A percentile compares a stretch with the other conserved stretches of the same genome.
These are phyloP conservation scores for Volvariella surrecta DNA, from an alignment of 1,284 basidiomycete genomes.

Conservation along the genomic window DNA sequence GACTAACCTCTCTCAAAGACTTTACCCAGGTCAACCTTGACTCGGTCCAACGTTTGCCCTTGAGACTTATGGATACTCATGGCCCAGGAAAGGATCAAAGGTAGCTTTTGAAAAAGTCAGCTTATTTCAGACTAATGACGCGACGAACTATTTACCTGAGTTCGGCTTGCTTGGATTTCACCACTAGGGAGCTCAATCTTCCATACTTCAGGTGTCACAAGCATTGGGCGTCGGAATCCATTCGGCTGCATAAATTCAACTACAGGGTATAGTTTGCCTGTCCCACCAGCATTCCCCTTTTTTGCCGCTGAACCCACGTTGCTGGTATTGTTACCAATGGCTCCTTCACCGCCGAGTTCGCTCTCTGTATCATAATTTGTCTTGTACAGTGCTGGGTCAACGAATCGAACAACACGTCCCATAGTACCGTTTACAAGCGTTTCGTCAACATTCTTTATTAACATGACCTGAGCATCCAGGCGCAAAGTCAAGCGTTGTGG, in stretches of 20 bases:
- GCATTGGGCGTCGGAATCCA: slow-evolving; percentile 41
- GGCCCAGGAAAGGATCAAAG: slow-evolving; percentile 85
- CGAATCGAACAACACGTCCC: slow-evolving; percentile 72
- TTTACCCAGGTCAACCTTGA: slow-evolving; percentile 73
- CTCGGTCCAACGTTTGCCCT: slow-evolving; percentile 82
- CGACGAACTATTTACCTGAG: slow-evolving; percentile 43
- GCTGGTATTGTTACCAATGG: slow-evolving; percentile 16
- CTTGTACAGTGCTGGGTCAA: slow-evolving; percentile 34
- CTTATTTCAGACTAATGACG: slow-evolving; percentile 1
- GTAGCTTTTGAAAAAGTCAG: slow-evolving; percentile 37
- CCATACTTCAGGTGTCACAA: slow-evolving; percentile 72
- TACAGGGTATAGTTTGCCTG: slow-evolving; percentile 47
- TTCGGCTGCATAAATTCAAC: slow-evolving; percentile 72
- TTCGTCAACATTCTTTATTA: slow-evolving; percentile 67
- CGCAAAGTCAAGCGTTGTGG: slow-evolving; percentile 52
- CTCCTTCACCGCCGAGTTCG: slow-evolving; percentile 12
- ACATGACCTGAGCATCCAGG: slow-evolving; percentile 60
- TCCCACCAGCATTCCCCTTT: slow-evolving; percentile 20
- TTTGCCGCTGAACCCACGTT: slow-evolving; percentile 11
- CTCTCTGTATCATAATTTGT: slow-evolving; percentile 29
- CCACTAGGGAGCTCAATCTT: slow-evolving; percentile 82
- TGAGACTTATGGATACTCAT: slow-evolving; percentile 96
- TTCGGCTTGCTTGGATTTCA: slow-evolving; percentile 67
- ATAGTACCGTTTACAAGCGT: slow-evolving; percentile 85
- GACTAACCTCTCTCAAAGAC: slow-evolving; percentile 81